phyloP scores from a whole-genome alignment of 306 rosid species.

The Sesbania bispinosa region DNA sequence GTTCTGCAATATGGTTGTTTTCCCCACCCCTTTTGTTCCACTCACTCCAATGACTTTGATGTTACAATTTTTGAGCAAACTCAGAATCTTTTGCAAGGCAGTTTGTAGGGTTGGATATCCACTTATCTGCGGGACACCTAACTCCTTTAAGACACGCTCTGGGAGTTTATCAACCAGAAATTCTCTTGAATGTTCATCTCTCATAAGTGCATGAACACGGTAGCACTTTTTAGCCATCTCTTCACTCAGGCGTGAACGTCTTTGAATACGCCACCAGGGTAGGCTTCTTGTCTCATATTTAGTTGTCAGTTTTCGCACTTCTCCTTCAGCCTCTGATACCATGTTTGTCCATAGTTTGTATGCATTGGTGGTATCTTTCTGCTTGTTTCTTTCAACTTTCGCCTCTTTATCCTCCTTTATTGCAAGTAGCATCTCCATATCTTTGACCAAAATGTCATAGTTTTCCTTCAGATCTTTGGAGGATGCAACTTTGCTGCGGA shows the following conservation, averaged over 20 bases:
- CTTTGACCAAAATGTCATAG: background rate
- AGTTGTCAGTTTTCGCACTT: background rate
- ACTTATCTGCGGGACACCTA: slow-evolving; percentile 14
- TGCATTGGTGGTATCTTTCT: slow-evolving; percentile 13
- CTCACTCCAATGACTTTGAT: slow-evolving; percentile 14
- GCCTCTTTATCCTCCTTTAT: slow-evolving; percentile 13
- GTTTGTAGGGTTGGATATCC: slow-evolving; percentile 25
- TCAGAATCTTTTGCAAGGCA: background rate
- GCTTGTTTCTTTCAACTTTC: slow-evolving; percentile 5
- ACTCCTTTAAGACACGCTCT: slow-evolving; percentile 5
- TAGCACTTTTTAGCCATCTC: background rate
- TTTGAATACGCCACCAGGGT: background rate
- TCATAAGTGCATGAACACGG: background rate
- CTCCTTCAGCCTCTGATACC: background rate
- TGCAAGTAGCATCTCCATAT: background rate
- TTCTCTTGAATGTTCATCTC: background rate
- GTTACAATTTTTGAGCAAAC: background rate
- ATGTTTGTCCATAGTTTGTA: slow-evolving; percentile 19
- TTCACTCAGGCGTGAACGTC: background rate
- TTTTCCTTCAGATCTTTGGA: background rate
- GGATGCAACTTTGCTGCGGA: background rate
- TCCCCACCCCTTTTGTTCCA: slow-evolving; percentile 30
- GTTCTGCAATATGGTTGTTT: slow-evolving; percentile 19
- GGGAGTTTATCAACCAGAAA: slow-evolving; percentile 23
- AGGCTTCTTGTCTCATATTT: background rate